Evolutionary conservation across 768 basidiomycete species (phyloP).

Genomic region (Xerocomellus intermedius): DNA sequence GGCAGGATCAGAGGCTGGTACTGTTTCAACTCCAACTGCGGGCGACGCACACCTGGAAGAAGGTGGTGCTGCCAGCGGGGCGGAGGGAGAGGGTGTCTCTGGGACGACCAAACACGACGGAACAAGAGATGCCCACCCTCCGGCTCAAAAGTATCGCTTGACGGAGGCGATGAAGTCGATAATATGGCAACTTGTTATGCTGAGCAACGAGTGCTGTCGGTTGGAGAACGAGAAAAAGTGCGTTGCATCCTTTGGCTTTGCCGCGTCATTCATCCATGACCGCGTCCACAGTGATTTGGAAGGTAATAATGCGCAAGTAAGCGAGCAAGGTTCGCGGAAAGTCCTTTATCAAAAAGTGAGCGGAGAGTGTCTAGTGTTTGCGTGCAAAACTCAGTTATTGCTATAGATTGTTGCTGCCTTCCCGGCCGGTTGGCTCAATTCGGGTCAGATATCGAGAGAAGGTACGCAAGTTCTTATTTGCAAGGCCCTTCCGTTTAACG

Average conservation of each 20-base stretch:
- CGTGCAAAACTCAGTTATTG: neutral
- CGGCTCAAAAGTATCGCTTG: slow-evolving; percentile 73
- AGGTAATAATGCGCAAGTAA: slow-evolving; percentile 66
- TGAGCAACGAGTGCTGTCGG: slow-evolving; percentile 82
- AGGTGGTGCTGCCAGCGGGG: slow-evolving; percentile 25
- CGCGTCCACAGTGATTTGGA: slow-evolving; percentile 49
- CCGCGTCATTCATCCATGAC: neutral
- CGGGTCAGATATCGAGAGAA: slow-evolving; percentile 84
- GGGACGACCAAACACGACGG: slow-evolving; percentile 27
- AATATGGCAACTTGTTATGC: slow-evolving; percentile 76
- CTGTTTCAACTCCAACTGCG: slow-evolving; percentile 30
- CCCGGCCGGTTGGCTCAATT: slow-evolving; percentile 82
- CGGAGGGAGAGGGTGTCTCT: slow-evolving; percentile 24
- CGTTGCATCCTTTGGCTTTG: neutral
- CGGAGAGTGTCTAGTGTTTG: neutral
- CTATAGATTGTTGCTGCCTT: slow-evolving; percentile 72
- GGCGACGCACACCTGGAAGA: slow-evolving; percentile 34
- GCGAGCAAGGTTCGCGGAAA: slow-evolving; percentile 81
- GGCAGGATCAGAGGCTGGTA: slow-evolving; percentile 32
- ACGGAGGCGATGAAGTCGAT: slow-evolving; percentile 78
- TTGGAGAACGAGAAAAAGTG: slow-evolving; percentile 65
- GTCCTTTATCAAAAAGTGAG: slow-evolving; percentile 73
- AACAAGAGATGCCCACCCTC: slow-evolving; percentile 52
- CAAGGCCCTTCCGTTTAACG: neutral
- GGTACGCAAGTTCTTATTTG: slow-evolving; percentile 44